Base-by-base conservation (phyloP, 129 eudicot species). In the Rutidosis leptorrhynchoides region DNA sequence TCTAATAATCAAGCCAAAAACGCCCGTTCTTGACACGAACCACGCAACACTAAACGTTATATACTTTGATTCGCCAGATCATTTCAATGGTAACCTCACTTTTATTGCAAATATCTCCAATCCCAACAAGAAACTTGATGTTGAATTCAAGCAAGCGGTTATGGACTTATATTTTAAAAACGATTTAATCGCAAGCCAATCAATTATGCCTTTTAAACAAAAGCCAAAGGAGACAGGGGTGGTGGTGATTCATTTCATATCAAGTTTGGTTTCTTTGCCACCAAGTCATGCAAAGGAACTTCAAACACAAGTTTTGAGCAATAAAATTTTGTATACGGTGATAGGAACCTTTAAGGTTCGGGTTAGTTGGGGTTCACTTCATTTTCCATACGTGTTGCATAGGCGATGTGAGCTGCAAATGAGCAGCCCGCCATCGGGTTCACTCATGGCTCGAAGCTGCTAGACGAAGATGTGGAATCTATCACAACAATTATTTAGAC, bases 341-440 rank as follows among this genome's bases (percentile, higher is more conserved):
- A 76, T 69, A 73, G 99, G 86, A 16, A 80, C 76, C 53, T 93
- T 93, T 40, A 82, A 76, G 76, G 92, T 93, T 21, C 84, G 77
- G 29, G 84, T 75, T 2, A 89, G 75, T 52, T 58, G 82, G 21
- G 96, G 99, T 48, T 22, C 68, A 62, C 24, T 86, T 77, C 96
- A 81, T 29, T 88, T 68, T 61, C 69, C 87, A 12, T 93, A 89
- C 58, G 76, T 85, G 92, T 80, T 88, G 79, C 89, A 89, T 35
- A 72, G 78, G 10, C 68, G 61, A 5, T 93, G 98, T 78, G 85
- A 83, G 29, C 35, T 93, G 69, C 95, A 88, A 82, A 77, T 93
- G 87, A 84, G 84, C 6, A 82, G 99, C 56, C 99, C 96, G 4
- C 99, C 99, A 1, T 79, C 77, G 0, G 92, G 99, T 15, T 69